Evolutionary conservation across 805 yeast genomes (phyloP).

Genomic region (Saturnispora ahearnii): DNA sequence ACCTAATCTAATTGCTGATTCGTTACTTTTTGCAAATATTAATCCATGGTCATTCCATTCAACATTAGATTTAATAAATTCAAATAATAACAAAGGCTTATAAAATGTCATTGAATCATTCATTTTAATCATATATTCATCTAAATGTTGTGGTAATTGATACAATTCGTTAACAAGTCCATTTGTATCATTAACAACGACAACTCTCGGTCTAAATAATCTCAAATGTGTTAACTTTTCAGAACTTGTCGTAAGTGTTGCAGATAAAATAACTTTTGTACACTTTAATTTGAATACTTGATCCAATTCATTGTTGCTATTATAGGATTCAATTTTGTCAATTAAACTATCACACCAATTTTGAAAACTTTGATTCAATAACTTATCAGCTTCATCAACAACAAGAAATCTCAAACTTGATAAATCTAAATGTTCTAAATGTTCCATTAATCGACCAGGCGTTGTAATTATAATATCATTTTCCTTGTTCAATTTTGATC

Average conservation of each 20-base stretch:
- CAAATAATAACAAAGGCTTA: conserved; percentile 70
- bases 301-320: conserved; percentile 28
- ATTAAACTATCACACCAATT: conserved; percentile 73
- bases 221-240: conserved; percentile 71
- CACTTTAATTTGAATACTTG: conserved; percentile 31
- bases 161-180: conserved; percentile 45
- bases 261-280: conserved; percentile 73
- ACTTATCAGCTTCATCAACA: conserved; percentile 75
- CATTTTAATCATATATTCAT: conserved; percentile 24
- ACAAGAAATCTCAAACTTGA: conserved; percentile 51
- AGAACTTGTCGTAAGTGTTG: conserved; percentile 90
- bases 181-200: conserved; percentile 53
- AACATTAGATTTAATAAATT: conserved; percentile 32
- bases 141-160: conserved; percentile 47
- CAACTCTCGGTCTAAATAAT: conserved; percentile 60
- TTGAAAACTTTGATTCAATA: conserved; percentile 83
- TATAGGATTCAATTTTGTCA: conserved; percentile 24
- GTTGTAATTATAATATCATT: conserved; percentile 68
- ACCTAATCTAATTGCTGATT: conserved; percentile 73
- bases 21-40: conserved; percentile 72
- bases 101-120: conserved; percentile 28
- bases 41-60: conserved; percentile 34
- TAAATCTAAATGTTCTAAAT: conserved; percentile 38
- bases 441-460: conserved; percentile 81
- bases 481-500: conserved; percentile 28